These are phyloP conservation scores for Bjerkandera adusta DNA, from an alignment of 1,284 basidiomycete genomes.

Conservation along the genomic window DNA sequence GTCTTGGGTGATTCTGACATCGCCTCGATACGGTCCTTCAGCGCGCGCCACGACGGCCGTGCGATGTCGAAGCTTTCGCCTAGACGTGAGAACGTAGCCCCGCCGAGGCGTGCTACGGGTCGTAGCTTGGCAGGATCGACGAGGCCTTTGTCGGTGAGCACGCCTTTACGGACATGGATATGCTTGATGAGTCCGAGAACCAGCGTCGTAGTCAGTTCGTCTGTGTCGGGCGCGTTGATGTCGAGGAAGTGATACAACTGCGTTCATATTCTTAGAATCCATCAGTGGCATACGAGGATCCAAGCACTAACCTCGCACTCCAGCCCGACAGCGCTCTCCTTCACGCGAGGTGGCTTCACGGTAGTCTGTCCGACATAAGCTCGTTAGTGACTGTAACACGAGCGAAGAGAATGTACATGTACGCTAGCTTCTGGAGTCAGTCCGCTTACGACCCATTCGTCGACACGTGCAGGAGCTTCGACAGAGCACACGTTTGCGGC, in stretches of 20 bases:
- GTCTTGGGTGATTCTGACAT: background rate
- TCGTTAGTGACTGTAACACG: background rate
- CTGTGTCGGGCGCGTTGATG: slow-evolving; percentile 39
- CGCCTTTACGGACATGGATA: slow-evolving; percentile 57
- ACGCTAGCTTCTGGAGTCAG: slow-evolving; percentile 63
- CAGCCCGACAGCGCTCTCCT: slow-evolving; percentile 69
- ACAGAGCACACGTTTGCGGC: slow-evolving; percentile 70
- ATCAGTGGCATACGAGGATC: slow-evolving; percentile 3
- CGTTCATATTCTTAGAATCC: slow-evolving; percentile 4
- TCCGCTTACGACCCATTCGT: slow-evolving; percentile 76
- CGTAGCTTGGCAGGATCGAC: slow-evolving; percentile 61
- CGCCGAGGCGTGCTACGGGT: slow-evolving; percentile 65
- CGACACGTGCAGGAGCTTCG: slow-evolving; percentile 60
- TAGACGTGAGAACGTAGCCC: slow-evolving; percentile 53
- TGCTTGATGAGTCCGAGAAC: slow-evolving; percentile 64
- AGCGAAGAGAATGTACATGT: slow-evolving; percentile 6
- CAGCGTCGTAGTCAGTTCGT: slow-evolving; percentile 49
- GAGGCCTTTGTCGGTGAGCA: slow-evolving; percentile 46
- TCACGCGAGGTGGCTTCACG: slow-evolving; percentile 65
- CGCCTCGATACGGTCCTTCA: slow-evolving; percentile 33
- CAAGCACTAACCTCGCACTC: slow-evolving; percentile 70
- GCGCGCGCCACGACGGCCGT: slow-evolving; percentile 54
- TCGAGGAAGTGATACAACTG: slow-evolving; percentile 59
- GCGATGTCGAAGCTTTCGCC: slow-evolving; percentile 57
- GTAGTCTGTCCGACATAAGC: slow-evolving; percentile 15